Evolutionary conservation across 345 rosid genomes (phyloP).

Genomic region (Microthlaspi erraticum): DNA sequence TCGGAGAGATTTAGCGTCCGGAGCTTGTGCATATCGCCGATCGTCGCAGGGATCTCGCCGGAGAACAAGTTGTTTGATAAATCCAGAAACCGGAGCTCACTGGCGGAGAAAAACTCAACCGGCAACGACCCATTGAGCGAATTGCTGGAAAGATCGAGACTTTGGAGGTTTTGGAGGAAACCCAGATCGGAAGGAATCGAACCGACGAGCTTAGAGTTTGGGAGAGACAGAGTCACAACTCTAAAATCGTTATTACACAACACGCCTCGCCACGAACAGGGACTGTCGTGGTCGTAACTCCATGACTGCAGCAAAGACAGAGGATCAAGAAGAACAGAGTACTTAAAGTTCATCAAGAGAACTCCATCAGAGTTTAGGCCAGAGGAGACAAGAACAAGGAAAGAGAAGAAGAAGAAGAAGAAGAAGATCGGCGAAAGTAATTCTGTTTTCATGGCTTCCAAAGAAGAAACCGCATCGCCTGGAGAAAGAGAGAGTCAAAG

Average conservation of each 20-base stretch:
- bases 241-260: slow-evolving; percentile 53
- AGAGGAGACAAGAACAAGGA: slow-evolving; percentile 42
- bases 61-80: slow-evolving; percentile 77
- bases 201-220: slow-evolving; percentile 69
- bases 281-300: slow-evolving; percentile 63
- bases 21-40: slow-evolving; percentile 37
- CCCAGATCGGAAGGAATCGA: slow-evolving; percentile 80
- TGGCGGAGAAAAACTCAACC: slow-evolving; percentile 56
- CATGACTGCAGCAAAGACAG: slow-evolving; percentile 62
- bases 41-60: slow-evolving; percentile 59
- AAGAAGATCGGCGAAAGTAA: slow-evolving; percentile 41
- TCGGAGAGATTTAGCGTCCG: slow-evolving; percentile 44
- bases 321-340: slow-evolving; percentile 74
- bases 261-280: slow-evolving; percentile 90
- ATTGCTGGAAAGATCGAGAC: slow-evolving; percentile 78
- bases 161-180: slow-evolving; percentile 58
- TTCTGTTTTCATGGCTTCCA: slow-evolving; percentile 46
- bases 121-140: slow-evolving; percentile 84
- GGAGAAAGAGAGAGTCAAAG: slow-evolving; percentile 31
- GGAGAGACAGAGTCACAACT: slow-evolving; percentile 67
- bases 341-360: slow-evolving; percentile 74
- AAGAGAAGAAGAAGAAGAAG: slow-evolving; percentile 39
- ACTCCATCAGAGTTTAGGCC: slow-evolving; percentile 68
- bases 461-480: slow-evolving; percentile 50
- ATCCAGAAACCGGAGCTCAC: slow-evolving; percentile 66